phyloP scores from a whole-genome alignment of 2,329 filamentous ascomycete genomes.

The Rhytidhysteron rufulum region DNA sequence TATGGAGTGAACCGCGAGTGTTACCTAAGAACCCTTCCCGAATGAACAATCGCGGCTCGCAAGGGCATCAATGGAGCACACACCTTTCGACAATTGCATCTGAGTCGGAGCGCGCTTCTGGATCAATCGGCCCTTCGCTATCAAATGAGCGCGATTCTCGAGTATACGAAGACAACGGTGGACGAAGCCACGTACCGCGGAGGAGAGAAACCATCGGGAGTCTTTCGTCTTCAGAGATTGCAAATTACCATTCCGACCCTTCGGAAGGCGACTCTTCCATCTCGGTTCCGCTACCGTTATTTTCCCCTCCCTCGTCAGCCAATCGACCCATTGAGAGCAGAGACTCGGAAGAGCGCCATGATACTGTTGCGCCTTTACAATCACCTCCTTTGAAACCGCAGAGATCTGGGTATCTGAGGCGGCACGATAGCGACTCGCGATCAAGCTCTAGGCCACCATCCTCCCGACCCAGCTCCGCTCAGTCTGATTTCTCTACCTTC shows the following conservation, averaged over 20 bases:
- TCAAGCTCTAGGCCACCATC: constrained; percentile 33
- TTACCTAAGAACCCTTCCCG: constrained; percentile 32
- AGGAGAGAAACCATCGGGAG: constrained; percentile 32
- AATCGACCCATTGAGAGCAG: constrained; percentile 21
- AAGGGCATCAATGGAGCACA: constrained; percentile 38
- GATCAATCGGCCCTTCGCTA: constrained; percentile 19
- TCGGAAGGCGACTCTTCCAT: constrained; percentile 33
- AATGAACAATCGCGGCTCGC: constrained; percentile 34
- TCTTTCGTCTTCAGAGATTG: constrained; percentile 26
- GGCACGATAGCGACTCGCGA: constrained; percentile 28
- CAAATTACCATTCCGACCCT: constrained; percentile 20
- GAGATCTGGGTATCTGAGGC: constrained; percentile 33
- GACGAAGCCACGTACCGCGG: constrained; percentile 18
- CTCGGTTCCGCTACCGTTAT: constrained; percentile 33
- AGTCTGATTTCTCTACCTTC: constrained; percentile 32
- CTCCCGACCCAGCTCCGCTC: constrained; percentile 31
- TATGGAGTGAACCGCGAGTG: constrained; percentile 31
- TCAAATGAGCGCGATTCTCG: neutral
- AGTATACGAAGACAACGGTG: constrained; percentile 7
- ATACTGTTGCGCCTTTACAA: constrained; percentile 37
- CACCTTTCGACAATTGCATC: constrained; percentile 37
- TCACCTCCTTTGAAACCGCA: constrained; percentile 35
- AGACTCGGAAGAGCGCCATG: constrained; percentile 35
- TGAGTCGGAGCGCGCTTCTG: constrained; percentile 33
- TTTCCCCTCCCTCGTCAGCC: constrained; percentile 30